A percentile compares a stretch with the other conserved stretches of the same genome.
Evolutionary conservation across 495 filamentous ascomycete species (phyloP).

Genomic region (Penicillium coprophilum): DNA sequence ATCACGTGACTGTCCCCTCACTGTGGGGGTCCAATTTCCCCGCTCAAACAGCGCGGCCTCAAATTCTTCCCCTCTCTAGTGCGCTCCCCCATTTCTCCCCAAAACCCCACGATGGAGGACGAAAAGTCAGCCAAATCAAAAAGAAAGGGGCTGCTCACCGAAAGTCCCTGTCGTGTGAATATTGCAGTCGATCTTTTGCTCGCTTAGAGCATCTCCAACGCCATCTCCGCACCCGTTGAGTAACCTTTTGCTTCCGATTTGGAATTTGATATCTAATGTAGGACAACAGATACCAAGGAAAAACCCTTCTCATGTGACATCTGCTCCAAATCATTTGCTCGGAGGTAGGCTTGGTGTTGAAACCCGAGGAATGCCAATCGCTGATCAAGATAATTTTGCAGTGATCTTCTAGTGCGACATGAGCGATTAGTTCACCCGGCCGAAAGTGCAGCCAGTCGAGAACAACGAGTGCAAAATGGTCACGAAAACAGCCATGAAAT

Average conservation of each 20-base stretch:
- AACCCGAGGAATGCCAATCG: slow-evolving; percentile 20
- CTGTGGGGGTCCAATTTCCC: slow-evolving; percentile 35
- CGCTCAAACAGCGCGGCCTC: slow-evolving; percentile 26
- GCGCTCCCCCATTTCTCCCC: slow-evolving; percentile 35
- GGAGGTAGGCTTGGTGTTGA: slow-evolving; percentile 47
- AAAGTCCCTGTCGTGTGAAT: slow-evolving; percentile 50
- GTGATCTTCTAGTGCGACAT: slow-evolving; percentile 70
- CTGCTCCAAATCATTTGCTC: slow-evolving; percentile 51
- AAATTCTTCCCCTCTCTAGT: slow-evolving; percentile 34
- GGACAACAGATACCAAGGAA: slow-evolving; percentile 50
- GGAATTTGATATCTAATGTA: slow-evolving; percentile 29
- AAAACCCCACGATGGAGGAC: slow-evolving; percentile 40
- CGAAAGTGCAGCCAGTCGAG: slow-evolving; percentile 50
- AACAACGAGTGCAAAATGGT: slow-evolving; percentile 38
- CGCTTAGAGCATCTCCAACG: slow-evolving; percentile 54
- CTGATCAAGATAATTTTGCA: slow-evolving; percentile 35
- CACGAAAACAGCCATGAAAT: slow-evolving; percentile 34
- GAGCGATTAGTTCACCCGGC: slow-evolving; percentile 71
- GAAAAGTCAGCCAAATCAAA: slow-evolving; percentile 45
- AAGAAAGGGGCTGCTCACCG: slow-evolving; percentile 47
- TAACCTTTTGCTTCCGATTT: slow-evolving; percentile 27
- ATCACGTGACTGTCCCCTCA: slow-evolving; percentile 39
- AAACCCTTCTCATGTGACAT: slow-evolving; percentile 57
- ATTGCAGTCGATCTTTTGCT: slow-evolving; percentile 52
- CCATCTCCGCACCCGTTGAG: slow-evolving; percentile 56